Evolutionary conservation across 2,329 filamentous ascomycete genomes (phyloP), one percentile per base, ranked within the genome.

Genomic region (Colletotrichum endophyticum): DNA sequence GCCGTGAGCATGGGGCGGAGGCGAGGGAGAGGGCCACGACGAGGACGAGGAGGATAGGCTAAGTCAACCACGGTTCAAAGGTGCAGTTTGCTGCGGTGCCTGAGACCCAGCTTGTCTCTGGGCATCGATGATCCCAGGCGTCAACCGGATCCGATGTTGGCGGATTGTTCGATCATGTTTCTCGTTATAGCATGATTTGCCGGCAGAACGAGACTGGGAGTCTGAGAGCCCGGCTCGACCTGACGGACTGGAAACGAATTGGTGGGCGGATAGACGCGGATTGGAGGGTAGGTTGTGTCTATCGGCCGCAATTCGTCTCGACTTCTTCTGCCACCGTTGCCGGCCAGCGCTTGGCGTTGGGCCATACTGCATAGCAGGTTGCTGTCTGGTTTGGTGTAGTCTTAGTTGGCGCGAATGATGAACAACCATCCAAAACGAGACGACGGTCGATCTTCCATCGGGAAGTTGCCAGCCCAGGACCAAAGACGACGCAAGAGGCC

Each of bases 121-220:
- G 44, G 62, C 56, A 64, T 76, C 70, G 73, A 76, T 63, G 56
- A 68, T 36, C 63, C 73, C 56, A 22, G 70, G 44, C 56, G 19
- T 30, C n/a, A 39, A 49, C 57, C 25, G 64, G 53, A 72, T 63
- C 64, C 59, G 44, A 70, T 76, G 74, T 73, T 59, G 57, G 63
- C 32, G 32, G 36, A 25, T 64, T 44, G 62, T 64, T 64, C 62
- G 62, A 44, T 64, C 32, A 25, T 70, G 68, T 63, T 71, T 59
- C 28, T 72, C 49, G 53, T 66, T 70, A 56, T 30, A 77, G 76
- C 73, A 77, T 78, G 76, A 70, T 74, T 78, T 77, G 70, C 70
- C 70, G 76, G 76, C 28, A 63, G 27, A 70, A 53, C 32, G 61
- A 70, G 66, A 67, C 73, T 32, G 66, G 73, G 34, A 70, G 74